Percentiles rank a stretch among this genome's conserved stretches.
phyloP scores from a whole-genome alignment of 306 rosid species.

The Rubus parviflorus region DNA sequence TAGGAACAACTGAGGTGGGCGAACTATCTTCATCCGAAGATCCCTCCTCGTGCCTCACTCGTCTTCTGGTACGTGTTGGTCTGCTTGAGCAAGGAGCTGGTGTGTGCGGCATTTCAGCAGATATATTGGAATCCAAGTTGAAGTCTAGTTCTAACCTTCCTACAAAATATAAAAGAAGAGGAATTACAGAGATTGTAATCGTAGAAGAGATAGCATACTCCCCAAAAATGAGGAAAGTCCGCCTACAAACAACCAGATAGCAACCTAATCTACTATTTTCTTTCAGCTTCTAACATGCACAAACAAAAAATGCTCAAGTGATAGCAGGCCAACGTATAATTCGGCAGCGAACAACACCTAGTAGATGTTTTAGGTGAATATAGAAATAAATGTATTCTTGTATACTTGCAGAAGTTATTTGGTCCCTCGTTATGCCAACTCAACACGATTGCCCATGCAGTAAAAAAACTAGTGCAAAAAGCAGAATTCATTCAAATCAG shows the following conservation, averaged over 20 bases:
- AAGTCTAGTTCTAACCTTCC: constrained; percentile 42
- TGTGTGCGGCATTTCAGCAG: constrained; percentile 52
- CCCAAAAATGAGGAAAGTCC: neutral
- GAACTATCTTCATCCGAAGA: constrained; percentile 70
- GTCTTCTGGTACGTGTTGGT: constrained; percentile 56
- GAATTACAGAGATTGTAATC: neutral
- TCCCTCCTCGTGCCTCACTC: constrained; percentile 56
- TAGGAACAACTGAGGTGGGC: constrained; percentile 55
- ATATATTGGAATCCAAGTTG: constrained; percentile 47
- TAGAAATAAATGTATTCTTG: neutral
- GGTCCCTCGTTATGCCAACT: neutral
- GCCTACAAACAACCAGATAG: neutral
- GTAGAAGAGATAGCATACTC: neutral
- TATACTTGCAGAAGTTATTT: constrained; percentile 2
- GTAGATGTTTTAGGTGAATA: neutral
- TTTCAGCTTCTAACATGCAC: neutral
- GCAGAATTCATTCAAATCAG: neutral
- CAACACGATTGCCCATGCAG: neutral
- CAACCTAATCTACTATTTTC: neutral
- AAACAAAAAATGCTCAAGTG: neutral
- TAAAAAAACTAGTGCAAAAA: neutral
- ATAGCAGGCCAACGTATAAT: neutral
- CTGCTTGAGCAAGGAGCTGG: constrained; percentile 54
- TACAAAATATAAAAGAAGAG: constrained; percentile 7
- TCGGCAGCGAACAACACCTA: neutral